Evolutionary conservation across 257 asterid species (phyloP), one percentile per base, ranked within the genome.

Genomic region (Solanum infundibuliforme): DNA sequence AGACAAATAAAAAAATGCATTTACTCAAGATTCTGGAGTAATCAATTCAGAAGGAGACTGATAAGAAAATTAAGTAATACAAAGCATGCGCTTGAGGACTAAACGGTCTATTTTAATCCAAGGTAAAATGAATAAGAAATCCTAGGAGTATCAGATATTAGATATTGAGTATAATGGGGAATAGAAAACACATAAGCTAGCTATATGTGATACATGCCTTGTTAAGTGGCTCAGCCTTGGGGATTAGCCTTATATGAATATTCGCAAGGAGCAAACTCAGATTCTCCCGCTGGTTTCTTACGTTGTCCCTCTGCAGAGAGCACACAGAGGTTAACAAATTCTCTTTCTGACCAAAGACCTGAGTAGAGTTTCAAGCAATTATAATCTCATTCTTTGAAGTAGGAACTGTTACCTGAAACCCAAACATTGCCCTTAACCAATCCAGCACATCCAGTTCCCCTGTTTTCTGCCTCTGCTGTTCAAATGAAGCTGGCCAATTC

Each of bases 381-480:
- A 52, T 48, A 48, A 34, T 73, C n/a, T 79, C 88, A 68, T 87
- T 79, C 71, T 90, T 77, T 81, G 82, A 75, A 83, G 89, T 79
- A 91, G 83, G 43, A 90, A 76, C 84, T 72, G 94, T 83, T 93
- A 93, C 98, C 98, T 97, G 99, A 93, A 97, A 97, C 75, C 99
- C 98, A 62, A 97, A 97, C 99, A 97, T 95, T 79, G 98, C 99
- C 88, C 98, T 91, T 88, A 97, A 94, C 99, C 99, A 97, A 90
- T 97, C 99, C 71, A 97, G 98, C 88, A 97, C 93, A 93, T 97
- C 99, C 91, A 96, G 86, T 79, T 95, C 98, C 91, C 95, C 98
- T 62, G 94, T 86, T 90, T 92, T 97, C 91, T 93, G 98, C 87
- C 95, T 89, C n/a, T 93, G 95, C 85, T 91, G 96, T 92, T 97